Base-by-base conservation (phyloP, 2,329 filamentous ascomycete species). In the Pestalotiopsis sp. region DNA sequence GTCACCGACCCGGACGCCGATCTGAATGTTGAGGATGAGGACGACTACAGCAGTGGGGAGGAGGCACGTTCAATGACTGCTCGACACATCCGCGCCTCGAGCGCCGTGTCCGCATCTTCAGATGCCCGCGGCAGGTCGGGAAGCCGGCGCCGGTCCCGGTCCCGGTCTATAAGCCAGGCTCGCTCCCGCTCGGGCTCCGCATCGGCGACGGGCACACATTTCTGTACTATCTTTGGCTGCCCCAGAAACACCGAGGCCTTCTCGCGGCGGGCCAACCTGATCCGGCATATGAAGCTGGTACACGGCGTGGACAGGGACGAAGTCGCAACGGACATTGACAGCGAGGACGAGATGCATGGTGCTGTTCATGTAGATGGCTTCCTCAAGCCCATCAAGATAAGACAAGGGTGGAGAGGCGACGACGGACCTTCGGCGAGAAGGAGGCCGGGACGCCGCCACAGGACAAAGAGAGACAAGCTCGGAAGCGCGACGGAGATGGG, bases 361-460 rank as follows among this genome's bases (percentile, higher is more conserved):
- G 90, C 83, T 0, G 88, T 92, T 22, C 91, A 92, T 72, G 84
- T 88, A 1, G 91, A 93, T 76, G 88, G 91, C 0, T 93, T 91
- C 73, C 71, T 93, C 72, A 81, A 82, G 73, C 84, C 86, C 3
- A 83, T 92, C 65, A 79, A 81, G 67, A 77, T 81, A 0, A 78
- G 82, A 6, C 78, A 74, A 57, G 86, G 85, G 0, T 88, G 85
- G 86, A 77, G 83, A 55, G 81, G 76, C 1, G 78, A 75, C 40
- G 81, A 82, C 38, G 39, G 65, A n/a, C 26, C 26, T 5, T 30
- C 58, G 30, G n/a, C 58, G n/a, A 61, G 30, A 11, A 61, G 26
- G 11, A 17, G 22, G 24, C 24, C 44, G 11, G 35, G 22, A 17
- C 65, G 63, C n/a, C 35, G 55, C 52, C 20, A 40, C 20, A n/a